phyloP scores from a whole-genome alignment of 495 filamentous ascomycete genomes.

The Lasiosphaeris hirsuta region DNA sequence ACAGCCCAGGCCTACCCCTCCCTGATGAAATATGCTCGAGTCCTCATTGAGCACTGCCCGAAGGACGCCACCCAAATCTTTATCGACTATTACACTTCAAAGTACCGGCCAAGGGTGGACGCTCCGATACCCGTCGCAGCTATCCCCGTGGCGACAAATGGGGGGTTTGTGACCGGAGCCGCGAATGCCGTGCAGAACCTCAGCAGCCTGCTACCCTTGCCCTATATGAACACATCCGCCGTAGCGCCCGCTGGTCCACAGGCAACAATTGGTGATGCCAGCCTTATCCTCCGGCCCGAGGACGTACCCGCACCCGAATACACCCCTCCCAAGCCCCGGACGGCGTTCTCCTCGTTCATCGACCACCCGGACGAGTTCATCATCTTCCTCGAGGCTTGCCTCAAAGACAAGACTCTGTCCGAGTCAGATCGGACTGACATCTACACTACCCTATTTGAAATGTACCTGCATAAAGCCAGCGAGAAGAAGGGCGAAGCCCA shows the following conservation, averaged over 20 bases:
- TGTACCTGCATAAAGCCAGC: conserved; percentile 88
- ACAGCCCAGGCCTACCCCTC: conserved; percentile 72
- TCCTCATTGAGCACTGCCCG: conserved; percentile 81
- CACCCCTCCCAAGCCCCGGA: conserved; percentile 74
- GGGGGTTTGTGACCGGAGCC: conserved; percentile 55
- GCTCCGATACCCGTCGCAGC: conserved; percentile 50
- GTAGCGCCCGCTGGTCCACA: conserved; percentile 39
- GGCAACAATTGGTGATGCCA: conserved; percentile 34
- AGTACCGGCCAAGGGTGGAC: conserved; percentile 70
- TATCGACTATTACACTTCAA: conserved; percentile 87
- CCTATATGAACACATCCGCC: conserved; percentile 70
- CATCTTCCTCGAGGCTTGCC: conserved; percentile 81
- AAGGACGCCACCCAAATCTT: conserved; percentile 78
- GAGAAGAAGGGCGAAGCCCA: conserved; percentile 63
- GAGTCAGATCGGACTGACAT: conserved; percentile 75
- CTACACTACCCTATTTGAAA: conserved; percentile 94
- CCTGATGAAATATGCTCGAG: conserved; percentile 91
- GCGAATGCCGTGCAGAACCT: conserved; percentile 77
- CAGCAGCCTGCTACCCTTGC: conserved; percentile 75
- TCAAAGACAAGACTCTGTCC: conserved; percentile 61
- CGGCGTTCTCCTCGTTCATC: conserved; percentile 94
- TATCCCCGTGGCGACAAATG: conserved; percentile 36
- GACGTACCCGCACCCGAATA: conserved; percentile 45
- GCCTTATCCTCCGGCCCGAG: conserved; percentile 27
- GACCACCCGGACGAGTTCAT: conserved; percentile 91